These are phyloP conservation scores for Talaromyces nanjingensis DNA, from an alignment of 495 filamentous ascomycete genomes.

Conservation along the genomic window DNA sequence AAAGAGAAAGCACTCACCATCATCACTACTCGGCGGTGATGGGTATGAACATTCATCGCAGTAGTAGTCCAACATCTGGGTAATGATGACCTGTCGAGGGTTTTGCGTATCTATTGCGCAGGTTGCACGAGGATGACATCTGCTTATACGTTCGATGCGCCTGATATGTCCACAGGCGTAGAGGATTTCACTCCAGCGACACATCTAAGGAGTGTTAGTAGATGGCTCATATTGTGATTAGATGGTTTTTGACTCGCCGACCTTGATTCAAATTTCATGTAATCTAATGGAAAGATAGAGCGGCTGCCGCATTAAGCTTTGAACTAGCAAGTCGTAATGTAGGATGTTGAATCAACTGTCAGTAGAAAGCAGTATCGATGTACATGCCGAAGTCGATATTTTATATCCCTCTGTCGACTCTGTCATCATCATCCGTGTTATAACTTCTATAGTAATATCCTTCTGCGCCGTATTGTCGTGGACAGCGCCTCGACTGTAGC, in stretches of 20 bases:
- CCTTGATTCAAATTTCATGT: background rate
- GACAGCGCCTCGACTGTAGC: background rate
- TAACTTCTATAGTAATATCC: background rate
- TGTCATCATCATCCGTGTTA: background rate
- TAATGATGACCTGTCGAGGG: slow-evolving; percentile 1
- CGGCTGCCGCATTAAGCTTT: background rate
- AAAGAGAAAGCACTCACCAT: background rate
- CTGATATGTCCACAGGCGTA: slow-evolving; percentile 5
- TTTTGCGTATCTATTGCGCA: slow-evolving; percentile 2
- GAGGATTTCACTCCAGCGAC: slow-evolving; percentile 5
- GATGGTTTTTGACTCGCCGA: background rate
- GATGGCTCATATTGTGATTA: background rate
- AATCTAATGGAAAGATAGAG: background rate
- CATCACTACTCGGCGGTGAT: slow-evolving; percentile 2
- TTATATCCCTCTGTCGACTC: background rate
- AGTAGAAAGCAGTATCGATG: background rate
- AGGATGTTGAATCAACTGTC: background rate
- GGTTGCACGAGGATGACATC: slow-evolving; percentile 6
- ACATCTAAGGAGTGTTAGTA: background rate
- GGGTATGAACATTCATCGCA: slow-evolving; percentile 1
- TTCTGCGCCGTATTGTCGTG: background rate
- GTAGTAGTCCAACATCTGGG: background rate
- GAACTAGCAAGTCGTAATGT: background rate
- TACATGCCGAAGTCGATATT: background rate
- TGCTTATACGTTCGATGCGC: background rate